Base-by-base conservation (phyloP, 768 basidiomycete species). In the Panellus pusillus region DNA sequence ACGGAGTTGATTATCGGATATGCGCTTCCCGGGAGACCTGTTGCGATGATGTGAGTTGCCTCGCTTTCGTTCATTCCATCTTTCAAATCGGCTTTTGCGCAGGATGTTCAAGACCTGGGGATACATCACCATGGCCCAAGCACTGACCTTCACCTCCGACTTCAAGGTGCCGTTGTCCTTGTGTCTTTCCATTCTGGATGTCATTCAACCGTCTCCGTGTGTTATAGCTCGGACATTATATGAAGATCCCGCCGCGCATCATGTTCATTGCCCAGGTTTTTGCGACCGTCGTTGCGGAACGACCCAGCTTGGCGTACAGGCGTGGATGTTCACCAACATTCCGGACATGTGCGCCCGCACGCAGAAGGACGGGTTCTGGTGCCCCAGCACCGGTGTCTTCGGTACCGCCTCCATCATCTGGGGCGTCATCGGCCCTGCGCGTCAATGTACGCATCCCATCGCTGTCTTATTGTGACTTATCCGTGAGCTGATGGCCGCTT, bases 1-100 rank as follows among this genome's bases (percentile, higher is more conserved):
- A 84, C 90, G 3, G 91, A 93, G 68, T 72, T 91, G 38, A 84
- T 93, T 58, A 83, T 91, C 29, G 91, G 91, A 51, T 91, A 89
- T 63, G 81, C 78, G 20, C 76, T 89, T 39, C 90, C 89, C 14
- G 89, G 91, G 3, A 79, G 79, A 15, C 87, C 89, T 9, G 66
- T 89, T 54, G 89, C 91, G 0, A 87, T 83, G 77, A 89, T 50
- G 47, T 37, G 40, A 50, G 18, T 50, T 57, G 12, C 38, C 50
- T 46, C 42, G 19, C 20, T 43, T 36, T 37, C 50, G 28, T 47
- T 52, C 50, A 48, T 91, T 35, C 32, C 11, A 9, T 35, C 32
- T 11, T 11, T 14, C 2, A 35, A 3, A 3, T 35, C 32, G 32
- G 3, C 14, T 35, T 35, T 24, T 24, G 24, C 24, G 24, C 32